Evolutionary conservation across 805 yeast genomes (phyloP), one percentile per base, ranked within the genome.

Genomic region (baker's yeast (Saccharomyces cerevisiae)): DNA sequence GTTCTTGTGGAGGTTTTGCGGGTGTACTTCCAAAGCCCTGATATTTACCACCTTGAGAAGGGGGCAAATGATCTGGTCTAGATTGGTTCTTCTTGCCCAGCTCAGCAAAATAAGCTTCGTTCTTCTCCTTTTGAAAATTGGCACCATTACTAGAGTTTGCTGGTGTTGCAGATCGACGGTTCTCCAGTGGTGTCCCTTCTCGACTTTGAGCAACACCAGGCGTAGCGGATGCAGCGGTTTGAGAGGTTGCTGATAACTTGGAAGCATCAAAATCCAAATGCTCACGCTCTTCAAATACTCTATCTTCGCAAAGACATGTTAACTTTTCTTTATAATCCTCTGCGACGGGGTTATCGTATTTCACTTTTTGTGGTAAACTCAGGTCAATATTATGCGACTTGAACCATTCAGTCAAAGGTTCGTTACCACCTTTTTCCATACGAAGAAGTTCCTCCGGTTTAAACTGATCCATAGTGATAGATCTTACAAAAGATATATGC

Each of bases 401-500:
- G 67, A 94, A 84, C 67, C 85, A 94, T 55, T 73, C 76, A 30
- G 75, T 79, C 62, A 94, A 87, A 27, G 80, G 80, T 53, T 81
- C 86, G 67, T 94, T 94, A 24, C 99, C 99, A 54, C 99, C 99
- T 56, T 82, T 73, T 66, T 92, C 97, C 98, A 94, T 92, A 56
- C 95, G 77, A 59, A 80, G 73, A 55, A 91, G 78, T 70, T 94
- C 99, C 46, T 91, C 96, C 3, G 89, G 85, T 74, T 92, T 94
- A 77, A 95, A 94, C 74, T 90, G 97, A 72, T 94, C 99, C 99
- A 94, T 94, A 6, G 98, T 94, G 62, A 94, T 91, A 28, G 96
- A 87, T 68, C 99, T 79, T 41, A 94, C 98, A 75, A 94, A 94
- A 46, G 97, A 91, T 55, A 94, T 84, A 70, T 94, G 99, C 47